Base-by-base conservation (phyloP, 371 early-diverging fungal species). In the Mortierella sp. region DNA sequence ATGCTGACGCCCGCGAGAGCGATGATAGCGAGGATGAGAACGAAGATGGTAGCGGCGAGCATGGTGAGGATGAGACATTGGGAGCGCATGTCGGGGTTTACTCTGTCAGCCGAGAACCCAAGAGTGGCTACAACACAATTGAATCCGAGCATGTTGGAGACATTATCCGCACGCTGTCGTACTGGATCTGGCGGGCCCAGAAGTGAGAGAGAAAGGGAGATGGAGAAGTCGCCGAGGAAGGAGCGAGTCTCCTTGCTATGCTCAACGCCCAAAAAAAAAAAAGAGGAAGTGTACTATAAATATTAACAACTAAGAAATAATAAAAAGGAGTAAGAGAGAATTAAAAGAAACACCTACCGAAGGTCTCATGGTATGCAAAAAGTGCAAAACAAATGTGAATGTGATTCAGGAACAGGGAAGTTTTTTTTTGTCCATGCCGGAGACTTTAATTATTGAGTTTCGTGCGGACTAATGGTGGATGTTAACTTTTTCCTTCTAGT, bases 131-230 rank as follows among this genome's bases (percentile, higher is more conserved):
- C 80, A 87, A 83, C 46, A 65, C 80, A 27, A 54, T 79, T 41
- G 87, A 87, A 41, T 75, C 87, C 4, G 79, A 87, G 29, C 87
- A 87, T 73, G 87, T 87, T n/a, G 87, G 87, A 10, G 87, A 87
- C 71, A 80, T 87, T 27, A 82, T 87, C 51, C 83, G 83, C 44
- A 82, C 87, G 11, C n/a, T 87, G 51, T 87, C 87, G 14, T 87
- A 83, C 58, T 83, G 87, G 87, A 75, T 87, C 73, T 87, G 87
- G 87, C 77, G 68, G 43, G 46, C 76, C 16, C 74, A 78, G 55
- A 85, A 12, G 29, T 6, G 11, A 6, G 16, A 29, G 27, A 0
- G 48, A 12, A 32, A 14, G 35, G 16, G 60, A 27, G 35, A 27
- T 11, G 35, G 14, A 27, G 16, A 10, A 14, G 18, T 0, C 14